A percentile compares a stretch with the other conserved stretches of the same genome.
These are phyloP conservation scores for Lolium multiflorum DNA, from an alignment of 176 grass and related monocot species.

Conservation along the genomic window DNA sequence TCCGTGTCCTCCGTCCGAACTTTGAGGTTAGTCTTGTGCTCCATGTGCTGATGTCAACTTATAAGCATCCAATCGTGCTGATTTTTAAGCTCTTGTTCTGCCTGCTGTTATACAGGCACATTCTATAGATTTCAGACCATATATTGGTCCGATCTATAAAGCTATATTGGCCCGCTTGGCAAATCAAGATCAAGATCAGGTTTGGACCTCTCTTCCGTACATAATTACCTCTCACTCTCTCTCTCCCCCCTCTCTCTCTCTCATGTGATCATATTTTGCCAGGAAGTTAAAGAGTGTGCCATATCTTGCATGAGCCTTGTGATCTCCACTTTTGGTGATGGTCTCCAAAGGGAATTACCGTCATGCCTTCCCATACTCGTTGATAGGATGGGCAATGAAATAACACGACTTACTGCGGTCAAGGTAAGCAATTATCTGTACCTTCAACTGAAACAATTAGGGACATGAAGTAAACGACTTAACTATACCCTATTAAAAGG, in stretches of 20 bases:
- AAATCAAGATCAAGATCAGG: conserved; percentile 99
- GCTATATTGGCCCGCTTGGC: conserved; percentile 89
- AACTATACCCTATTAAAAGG: background rate
- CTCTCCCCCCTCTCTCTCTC: background rate
- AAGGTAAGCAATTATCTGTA: conserved; percentile 56
- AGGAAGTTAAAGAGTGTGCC: conserved; percentile 91
- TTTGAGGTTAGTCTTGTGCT: conserved; percentile 64
- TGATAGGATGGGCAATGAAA: conserved; percentile 99
- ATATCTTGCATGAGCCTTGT: conserved; percentile 92
- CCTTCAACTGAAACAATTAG: background rate
- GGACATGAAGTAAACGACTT: background rate
- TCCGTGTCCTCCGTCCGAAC: conserved; percentile 87
- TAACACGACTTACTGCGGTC: conserved; percentile 92
- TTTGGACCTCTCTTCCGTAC: conserved; percentile 28
- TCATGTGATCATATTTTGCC: conserved; percentile 41
- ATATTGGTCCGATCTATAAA: conserved; percentile 83
- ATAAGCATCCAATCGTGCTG: conserved; percentile 9
- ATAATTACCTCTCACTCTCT: background rate
- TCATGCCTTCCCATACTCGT: conserved; percentile 97
- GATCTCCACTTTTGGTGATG: conserved; percentile 93
- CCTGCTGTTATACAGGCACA: conserved; percentile 52
- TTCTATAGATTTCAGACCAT: conserved; percentile 73
- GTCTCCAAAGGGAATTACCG: conserved; percentile 80
- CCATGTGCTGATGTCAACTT: conserved; percentile 28
- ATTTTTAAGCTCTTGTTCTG: conserved; percentile 10